A percentile compares a stretch with the other conserved stretches of the same genome.
phyloP scores from a whole-genome alignment of 2,329 filamentous ascomycete species.

The Exutisphaerella laricina region DNA sequence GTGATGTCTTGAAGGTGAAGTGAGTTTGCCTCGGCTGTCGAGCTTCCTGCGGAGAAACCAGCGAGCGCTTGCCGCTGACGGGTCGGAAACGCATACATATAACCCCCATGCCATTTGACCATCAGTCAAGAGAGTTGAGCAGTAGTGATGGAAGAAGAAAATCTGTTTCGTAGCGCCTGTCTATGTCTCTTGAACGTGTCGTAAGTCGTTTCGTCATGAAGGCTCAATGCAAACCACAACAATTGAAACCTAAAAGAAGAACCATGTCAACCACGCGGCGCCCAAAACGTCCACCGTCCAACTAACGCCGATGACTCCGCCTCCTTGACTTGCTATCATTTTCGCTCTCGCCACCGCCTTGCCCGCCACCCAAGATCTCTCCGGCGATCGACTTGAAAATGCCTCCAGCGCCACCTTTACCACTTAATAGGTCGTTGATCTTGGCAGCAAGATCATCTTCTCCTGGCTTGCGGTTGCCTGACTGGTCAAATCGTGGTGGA shows the following conservation, averaged over 20 bases:
- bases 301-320: constrained; percentile 11
- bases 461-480: constrained; percentile 28
- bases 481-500: constrained; percentile 34
- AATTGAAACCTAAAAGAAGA: background rate
- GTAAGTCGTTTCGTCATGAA: constrained; percentile 6
- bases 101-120: background rate
- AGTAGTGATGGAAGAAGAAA: background rate
- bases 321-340: constrained; percentile 18
- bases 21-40: constrained; percentile 6
- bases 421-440: constrained; percentile 29
- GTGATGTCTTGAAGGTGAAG: too few species aligned
- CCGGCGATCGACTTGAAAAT: constrained; percentile 26
- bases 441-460: constrained; percentile 28
- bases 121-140: background rate
- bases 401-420: constrained; percentile 26
- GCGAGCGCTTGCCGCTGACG: background rate
- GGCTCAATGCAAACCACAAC: constrained; percentile 2
- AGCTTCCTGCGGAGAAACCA: background rate
- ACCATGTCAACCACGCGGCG: background rate
- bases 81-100: background rate
- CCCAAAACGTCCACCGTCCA: constrained; percentile 1
- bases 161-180: constrained; percentile 9
- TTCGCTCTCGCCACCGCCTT: constrained; percentile 13
- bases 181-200: constrained; percentile 4
- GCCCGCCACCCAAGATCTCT: constrained; percentile 15